Evolutionary conservation across 768 basidiomycete species (phyloP), one percentile per base, ranked within the genome.

Genomic region (Boletus subcaerulescens): DNA sequence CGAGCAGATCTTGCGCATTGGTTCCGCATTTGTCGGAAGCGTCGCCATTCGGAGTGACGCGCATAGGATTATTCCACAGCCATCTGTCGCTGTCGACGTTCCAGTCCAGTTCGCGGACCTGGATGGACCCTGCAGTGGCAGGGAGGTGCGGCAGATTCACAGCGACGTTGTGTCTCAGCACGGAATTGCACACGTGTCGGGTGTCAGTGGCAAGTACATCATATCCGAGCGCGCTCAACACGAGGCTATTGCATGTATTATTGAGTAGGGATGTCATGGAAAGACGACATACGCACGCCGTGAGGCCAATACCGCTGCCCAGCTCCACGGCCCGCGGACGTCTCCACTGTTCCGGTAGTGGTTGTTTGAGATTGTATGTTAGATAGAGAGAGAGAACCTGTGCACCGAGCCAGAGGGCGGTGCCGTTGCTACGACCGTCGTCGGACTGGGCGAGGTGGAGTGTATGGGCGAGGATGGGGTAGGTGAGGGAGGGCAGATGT

Each of bases 301-400:
- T 83, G 52, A 91, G 80, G 42, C 91, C 93, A 33, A 89, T 84
- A 20, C 93, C 93, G 62, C 86, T 85, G 52, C 93, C 93, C 18
- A 95, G 73, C 67, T 96, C 93, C 53, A 93, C 73, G 9, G 80
- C 85, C 50, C 75, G 74, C 29, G 68, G 74, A 56, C 70, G 68
- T 43, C 48, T 54, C 32, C 29, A 8, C 9, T 55, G 50, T 52
- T 41, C 22, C 2, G 15, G 51, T 5, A 3, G 24, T 10, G 48
- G 45, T 50, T n/a, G 59, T 41, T 63, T 71, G 61, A 74, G 73
- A 20, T 73, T 58, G 45, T 76, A 69, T 18, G 77, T 71, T 32
- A 91, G 75, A 65, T 84, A 90, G 42, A 76, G 63, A 17, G 87
- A 77, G 38, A 93, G 78, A 65, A 87, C 80, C 69, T 95, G 91